A percentile compares a stretch with the other conserved stretches of the same genome.
These are phyloP conservation scores for Arctium lappa DNA, from an alignment of 129 eudicot genomes.

Conservation along the genomic window DNA sequence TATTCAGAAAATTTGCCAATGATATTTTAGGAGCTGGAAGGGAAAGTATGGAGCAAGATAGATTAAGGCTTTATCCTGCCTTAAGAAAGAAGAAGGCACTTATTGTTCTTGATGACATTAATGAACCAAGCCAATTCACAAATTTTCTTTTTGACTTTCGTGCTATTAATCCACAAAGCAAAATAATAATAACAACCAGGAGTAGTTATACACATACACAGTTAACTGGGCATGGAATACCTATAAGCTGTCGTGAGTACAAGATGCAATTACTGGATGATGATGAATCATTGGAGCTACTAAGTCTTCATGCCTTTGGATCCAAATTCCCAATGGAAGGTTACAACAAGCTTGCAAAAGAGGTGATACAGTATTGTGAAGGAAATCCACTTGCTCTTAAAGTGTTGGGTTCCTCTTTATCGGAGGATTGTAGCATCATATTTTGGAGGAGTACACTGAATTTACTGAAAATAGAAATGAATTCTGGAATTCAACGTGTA, in stretches of 20 bases:
- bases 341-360: not conserved
- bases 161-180: constrained; percentile 18
- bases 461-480: not conserved
- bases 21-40: not conserved
- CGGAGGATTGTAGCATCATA: not conserved
- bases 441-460: not conserved
- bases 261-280: not conserved
- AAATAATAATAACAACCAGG: constrained; percentile 30
- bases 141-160: constrained; percentile 20
- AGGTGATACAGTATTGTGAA: constrained; percentile 7
- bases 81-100: constrained; percentile 17
- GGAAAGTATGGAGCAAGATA: not conserved
- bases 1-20: not conserved
- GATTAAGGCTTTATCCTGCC: not conserved
- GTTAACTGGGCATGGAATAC: not conserved
- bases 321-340: not conserved
- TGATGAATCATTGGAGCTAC: constrained; percentile 22
- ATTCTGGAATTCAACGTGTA: not conserved
- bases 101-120: constrained; percentile 36
- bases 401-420: constrained; percentile 21
- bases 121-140: constrained; percentile 4
- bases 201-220: not conserved
- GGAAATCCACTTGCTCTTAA: constrained; percentile 31
- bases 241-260: not conserved
- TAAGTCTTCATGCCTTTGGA: constrained; percentile 27